phyloP scores from a whole-genome alignment of 2,329 filamentous ascomycete species.

The Apiospora sp. region DNA sequence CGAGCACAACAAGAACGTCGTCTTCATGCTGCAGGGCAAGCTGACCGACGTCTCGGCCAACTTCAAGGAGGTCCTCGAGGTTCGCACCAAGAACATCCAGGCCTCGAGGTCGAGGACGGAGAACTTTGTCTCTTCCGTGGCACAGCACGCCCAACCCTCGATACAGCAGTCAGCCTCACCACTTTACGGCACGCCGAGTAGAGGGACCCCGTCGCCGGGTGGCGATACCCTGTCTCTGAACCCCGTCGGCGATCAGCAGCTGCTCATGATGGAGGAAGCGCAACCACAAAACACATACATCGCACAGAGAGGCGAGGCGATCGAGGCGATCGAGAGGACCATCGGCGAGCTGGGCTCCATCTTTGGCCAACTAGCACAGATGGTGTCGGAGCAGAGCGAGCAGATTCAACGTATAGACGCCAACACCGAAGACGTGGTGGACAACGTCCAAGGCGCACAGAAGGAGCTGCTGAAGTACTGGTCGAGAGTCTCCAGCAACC shows the following conservation, averaged over 20 bases:
- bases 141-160: constrained; percentile 74
- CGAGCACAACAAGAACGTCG: constrained; percentile 98
- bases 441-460: constrained; percentile 97
- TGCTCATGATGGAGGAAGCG: constrained; percentile 93
- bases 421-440: constrained; percentile 96
- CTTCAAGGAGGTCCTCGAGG: constrained; percentile 97
- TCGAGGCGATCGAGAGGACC: constrained; percentile 95
- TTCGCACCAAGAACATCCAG: constrained; percentile 97
- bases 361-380: constrained; percentile 91
- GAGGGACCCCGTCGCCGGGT: constrained; percentile 71
- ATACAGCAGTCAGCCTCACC: constrained; percentile 82
- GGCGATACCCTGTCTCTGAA: constrained; percentile 85
- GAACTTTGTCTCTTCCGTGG: constrained; percentile 93
- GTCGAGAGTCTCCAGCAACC: constrained; percentile 90
- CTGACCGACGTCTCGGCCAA: constrained; percentile 91
- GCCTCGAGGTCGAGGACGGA: constrained; percentile 91
- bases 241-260: constrained; percentile 78
- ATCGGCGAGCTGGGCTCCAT: constrained; percentile 92
- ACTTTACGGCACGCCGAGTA: constrained; percentile 80
- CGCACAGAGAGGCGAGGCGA: constrained; percentile 91
- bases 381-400: constrained; percentile 95
- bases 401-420: constrained; percentile 98
- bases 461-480: constrained; percentile 97
- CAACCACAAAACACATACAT: constrained; percentile 88
- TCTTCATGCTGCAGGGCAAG: constrained; percentile 89